Conservation (phyloP, 345 rosid species). For the Crucihimalaya himalaica region DNA sequence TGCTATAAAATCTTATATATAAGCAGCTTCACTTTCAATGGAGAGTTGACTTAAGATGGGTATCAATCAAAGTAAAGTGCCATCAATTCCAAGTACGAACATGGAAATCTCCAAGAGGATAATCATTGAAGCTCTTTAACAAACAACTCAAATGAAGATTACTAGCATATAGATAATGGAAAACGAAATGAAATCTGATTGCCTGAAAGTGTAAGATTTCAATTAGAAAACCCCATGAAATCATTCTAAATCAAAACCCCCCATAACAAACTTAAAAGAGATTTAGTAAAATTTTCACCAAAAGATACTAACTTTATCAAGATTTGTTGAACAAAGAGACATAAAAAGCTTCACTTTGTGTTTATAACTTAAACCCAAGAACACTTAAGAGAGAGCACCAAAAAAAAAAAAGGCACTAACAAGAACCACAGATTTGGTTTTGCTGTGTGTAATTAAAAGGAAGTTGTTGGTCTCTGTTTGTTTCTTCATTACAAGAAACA, state of each 20-base stretch:
- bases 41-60: slow-evolving; percentile 32
- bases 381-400: slow-evolving; percentile 6
- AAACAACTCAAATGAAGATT: not conserved
- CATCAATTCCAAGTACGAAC: slow-evolving; percentile 21
- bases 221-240: slow-evolving; percentile 8
- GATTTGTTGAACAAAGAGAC: slow-evolving; percentile 29
- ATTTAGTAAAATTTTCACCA: not conserved
- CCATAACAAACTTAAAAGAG: slow-evolving; percentile 3
- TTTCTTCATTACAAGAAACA: not conserved
- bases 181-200: slow-evolving; percentile 6
- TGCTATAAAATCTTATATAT: not conserved
- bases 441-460: not conserved
- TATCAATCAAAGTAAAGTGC: slow-evolving; percentile 27
- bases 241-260: slow-evolving; percentile 3
- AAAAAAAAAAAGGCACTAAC: not conserved
- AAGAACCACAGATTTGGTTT: not conserved
- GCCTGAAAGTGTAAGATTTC: not conserved
- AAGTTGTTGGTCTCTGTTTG: not conserved
- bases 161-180: not conserved
- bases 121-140: not conserved
- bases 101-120: not conserved
- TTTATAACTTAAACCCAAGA: slow-evolving; percentile 30
- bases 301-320: slow-evolving; percentile 45
- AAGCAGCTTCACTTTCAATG: slow-evolving; percentile 13
- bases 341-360: slow-evolving; percentile 29